phyloP scores from a whole-genome alignment of 1,284 basidiomycete genomes.

The Apiotrichum gamsii region DNA sequence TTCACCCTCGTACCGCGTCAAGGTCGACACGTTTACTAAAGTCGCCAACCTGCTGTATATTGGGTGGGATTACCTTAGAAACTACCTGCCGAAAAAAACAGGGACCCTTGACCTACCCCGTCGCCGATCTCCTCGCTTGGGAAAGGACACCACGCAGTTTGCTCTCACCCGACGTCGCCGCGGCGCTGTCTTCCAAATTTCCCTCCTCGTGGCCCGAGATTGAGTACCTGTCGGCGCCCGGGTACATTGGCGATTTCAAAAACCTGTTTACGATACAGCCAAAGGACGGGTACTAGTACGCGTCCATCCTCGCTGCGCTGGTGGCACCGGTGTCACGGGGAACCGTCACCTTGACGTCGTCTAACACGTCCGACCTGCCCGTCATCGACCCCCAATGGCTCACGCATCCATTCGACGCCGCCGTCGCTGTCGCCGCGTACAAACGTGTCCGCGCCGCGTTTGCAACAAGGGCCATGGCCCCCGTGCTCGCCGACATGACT shows the following conservation, averaged over 20 bases:
- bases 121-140: neutral
- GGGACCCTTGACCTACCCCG: constrained; percentile 1
- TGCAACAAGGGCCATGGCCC: neutral
- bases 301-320: constrained; percentile 1
- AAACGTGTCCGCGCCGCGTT: constrained; percentile 1
- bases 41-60: neutral
- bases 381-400: constrained; percentile 1
- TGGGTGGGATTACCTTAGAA: neutral
- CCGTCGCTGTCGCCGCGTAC: constrained; percentile 2
- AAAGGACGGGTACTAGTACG: constrained; percentile 5
- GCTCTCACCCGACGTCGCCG: neutral
- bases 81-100: neutral
- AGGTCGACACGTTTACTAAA: neutral
- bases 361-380: neutral
- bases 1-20: constrained; percentile 2
- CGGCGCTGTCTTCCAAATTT: neutral
- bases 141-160: neutral
- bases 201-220: constrained; percentile 2
- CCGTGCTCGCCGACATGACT: neutral
- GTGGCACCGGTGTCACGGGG: neutral
- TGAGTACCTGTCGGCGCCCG: constrained; percentile 1
- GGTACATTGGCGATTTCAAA: neutral
- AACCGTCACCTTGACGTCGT: neutral
- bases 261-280: neutral
- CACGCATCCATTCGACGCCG: constrained; percentile 4